Evolutionary conservation across 208 protist species (phyloP).

Genomic region (Tritrichomonas musculus): DNA sequence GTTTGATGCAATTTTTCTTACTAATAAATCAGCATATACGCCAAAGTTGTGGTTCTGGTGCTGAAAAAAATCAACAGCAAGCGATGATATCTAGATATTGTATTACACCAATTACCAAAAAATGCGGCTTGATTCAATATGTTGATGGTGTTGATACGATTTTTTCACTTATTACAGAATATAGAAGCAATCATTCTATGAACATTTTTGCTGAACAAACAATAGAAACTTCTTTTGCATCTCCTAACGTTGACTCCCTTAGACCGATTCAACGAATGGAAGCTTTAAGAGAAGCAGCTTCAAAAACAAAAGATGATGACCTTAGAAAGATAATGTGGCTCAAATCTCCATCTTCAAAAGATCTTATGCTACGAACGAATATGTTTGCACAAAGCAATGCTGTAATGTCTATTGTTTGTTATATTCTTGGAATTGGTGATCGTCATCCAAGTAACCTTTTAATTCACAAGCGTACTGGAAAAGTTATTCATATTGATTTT

Average conservation of each 20-base stretch:
- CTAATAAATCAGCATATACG: background rate
- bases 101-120: background rate
- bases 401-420: background rate
- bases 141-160: conserved; percentile 1
- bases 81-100: background rate
- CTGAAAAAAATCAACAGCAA: background rate
- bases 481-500: conserved; percentile 30
- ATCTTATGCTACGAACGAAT: background rate
- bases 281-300: background rate
- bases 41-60: too few species aligned
- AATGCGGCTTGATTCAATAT: background rate
- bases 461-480: background rate
- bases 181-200: background rate
- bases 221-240: too few species aligned
- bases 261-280: background rate
- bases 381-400: background rate
- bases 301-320: background rate
- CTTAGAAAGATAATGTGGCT: background rate
- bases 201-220: background rate
- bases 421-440: conserved; percentile 28
- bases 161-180: background rate
- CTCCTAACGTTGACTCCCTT: background rate
- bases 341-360: background rate
- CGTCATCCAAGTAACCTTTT: conserved; percentile 26
- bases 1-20: conserved; percentile 29